Base-by-base conservation (phyloP, 2,329 filamentous ascomycete species). In the Aspergillus jensenii region DNA sequence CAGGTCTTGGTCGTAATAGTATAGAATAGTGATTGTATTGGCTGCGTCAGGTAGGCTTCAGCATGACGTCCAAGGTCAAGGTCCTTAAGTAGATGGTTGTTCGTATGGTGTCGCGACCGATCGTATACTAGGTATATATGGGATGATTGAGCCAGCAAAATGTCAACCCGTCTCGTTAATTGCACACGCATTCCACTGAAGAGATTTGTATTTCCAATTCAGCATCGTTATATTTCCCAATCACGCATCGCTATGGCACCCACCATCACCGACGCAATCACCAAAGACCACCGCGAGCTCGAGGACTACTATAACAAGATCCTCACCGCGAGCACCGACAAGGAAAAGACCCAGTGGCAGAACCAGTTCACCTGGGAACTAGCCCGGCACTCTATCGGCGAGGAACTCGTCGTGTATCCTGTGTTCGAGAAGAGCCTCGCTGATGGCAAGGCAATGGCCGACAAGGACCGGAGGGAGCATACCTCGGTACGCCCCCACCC, bases 331-430 rank as follows among this genome's bases (percentile, higher is more conserved):
- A 68, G 63, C 14, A 71, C 79, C 56, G 60, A 64, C 31, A 77
- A 79, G 25, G 70, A 77, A 31, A 72, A 78, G 55, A 68, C 69
- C 12, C 74, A 75, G 15, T 81, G 70, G 52, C 76, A 79, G 59
- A 82, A 82, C 59, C 76, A 78, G 44, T 81, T 83, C 56, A 76
- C 75, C 27, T 82, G 79, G 80, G 78, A 81, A 56, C 68, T 82
- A 1, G 77, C 79, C 46, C 77, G 80, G 3, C 79, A 82, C 60
- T 77, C 76, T 0, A 71, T 82, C 56, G 78, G 75, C 21, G 78
- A 83, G 60, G 81, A 82, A 60, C 65, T 82, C 15, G 72, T 84
- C 4, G 71, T 84, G 0, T 84, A 84, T 59, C 82, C 82, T 0
- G 78, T 77, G 0, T 71, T 84, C 21, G 81, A 83, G 65, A 77